Evolutionary conservation across 73 alveolate genomes (phyloP).

Genomic region (Paramecium primaurelia): DNA sequence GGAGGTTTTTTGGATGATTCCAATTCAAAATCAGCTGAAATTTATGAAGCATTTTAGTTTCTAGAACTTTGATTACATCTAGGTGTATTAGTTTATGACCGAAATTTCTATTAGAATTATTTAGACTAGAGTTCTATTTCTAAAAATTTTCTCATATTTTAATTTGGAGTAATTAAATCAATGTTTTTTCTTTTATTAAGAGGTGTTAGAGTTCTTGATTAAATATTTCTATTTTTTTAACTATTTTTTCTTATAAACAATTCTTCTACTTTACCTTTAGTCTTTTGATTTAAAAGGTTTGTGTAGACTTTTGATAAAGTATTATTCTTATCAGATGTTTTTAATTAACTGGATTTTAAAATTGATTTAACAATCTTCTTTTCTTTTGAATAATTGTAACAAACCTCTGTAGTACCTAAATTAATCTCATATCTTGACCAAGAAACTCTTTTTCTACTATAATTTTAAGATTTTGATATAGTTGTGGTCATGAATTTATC

Average conservation of each 20-base stretch:
- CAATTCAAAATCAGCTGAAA: background rate
- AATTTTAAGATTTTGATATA: background rate
- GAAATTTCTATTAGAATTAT: background rate
- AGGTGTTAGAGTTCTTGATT: background rate
- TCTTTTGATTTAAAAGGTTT: background rate
- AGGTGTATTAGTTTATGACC: background rate
- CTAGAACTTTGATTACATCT: background rate
- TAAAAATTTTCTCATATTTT: background rate
- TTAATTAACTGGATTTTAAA: background rate
- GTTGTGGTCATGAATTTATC: background rate
- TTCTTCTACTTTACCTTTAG: background rate
- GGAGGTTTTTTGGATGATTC: background rate
- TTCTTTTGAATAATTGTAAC: background rate
- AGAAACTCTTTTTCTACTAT: background rate
- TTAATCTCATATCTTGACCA: background rate
- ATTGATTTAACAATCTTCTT: background rate
- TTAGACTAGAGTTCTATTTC: background rate
- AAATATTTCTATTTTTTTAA: background rate
- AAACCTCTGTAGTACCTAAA: background rate
- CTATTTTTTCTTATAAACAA: background rate
- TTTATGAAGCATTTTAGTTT: background rate
- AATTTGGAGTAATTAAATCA: background rate
- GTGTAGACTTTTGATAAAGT: background rate
- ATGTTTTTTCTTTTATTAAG: background rate
- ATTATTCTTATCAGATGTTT: background rate